A percentile compares a stretch with the other conserved stretches of the same genome.
Conservation (phyloP, 352 stramenopile genomes). For the Phytophthora podocarpi region DNA sequence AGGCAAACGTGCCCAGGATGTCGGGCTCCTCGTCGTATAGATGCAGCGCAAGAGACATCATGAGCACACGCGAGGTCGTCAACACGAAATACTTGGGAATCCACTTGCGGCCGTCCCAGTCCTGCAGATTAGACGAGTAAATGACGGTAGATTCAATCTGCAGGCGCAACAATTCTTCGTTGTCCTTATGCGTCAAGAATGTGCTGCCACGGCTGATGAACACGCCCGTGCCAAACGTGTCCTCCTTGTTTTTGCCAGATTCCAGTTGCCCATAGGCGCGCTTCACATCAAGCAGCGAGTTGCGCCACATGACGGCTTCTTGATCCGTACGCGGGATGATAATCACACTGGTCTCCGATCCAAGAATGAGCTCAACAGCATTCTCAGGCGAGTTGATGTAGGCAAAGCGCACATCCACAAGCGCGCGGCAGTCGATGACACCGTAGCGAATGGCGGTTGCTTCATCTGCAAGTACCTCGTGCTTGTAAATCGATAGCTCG, state of each 20-base stretch:
- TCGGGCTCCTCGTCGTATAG: conserved; percentile 90
- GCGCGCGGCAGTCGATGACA: conserved; percentile 83
- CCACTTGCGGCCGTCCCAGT: conserved; percentile 88
- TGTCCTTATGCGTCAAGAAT: conserved; percentile 85
- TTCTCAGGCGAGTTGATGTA: conserved; percentile 89
- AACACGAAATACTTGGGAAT: conserved; percentile 91
- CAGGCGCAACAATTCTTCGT: conserved; percentile 81
- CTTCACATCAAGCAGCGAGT: conserved; percentile 83
- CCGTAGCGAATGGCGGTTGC: conserved; percentile 81
- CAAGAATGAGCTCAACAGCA: conserved; percentile 81
- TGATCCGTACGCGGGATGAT: conserved; percentile 85
- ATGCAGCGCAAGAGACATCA: conserved; percentile 83
- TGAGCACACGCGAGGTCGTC: conserved; percentile 77
- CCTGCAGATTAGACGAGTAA: conserved; percentile 86
- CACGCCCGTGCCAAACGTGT: conserved; percentile 73
- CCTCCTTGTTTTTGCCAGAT: conserved; percentile 75
- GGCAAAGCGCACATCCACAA: conserved; percentile 83
- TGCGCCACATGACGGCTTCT: conserved; percentile 87
- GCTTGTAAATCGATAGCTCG: conserved; percentile 91
- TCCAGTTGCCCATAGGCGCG: conserved; percentile 77
- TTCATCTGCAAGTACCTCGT: conserved; percentile 83
- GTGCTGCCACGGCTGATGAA: conserved; percentile 88
- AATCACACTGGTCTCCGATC: conserved; percentile 77
- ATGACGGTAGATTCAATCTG: conserved; percentile 85
- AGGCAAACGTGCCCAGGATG: conserved; percentile 80